Percentiles rank a stretch among this genome's conserved stretches.
These are phyloP conservation scores for Murraya koenigii DNA, from an alignment of 345 rosid species.

Conservation along the genomic window DNA sequence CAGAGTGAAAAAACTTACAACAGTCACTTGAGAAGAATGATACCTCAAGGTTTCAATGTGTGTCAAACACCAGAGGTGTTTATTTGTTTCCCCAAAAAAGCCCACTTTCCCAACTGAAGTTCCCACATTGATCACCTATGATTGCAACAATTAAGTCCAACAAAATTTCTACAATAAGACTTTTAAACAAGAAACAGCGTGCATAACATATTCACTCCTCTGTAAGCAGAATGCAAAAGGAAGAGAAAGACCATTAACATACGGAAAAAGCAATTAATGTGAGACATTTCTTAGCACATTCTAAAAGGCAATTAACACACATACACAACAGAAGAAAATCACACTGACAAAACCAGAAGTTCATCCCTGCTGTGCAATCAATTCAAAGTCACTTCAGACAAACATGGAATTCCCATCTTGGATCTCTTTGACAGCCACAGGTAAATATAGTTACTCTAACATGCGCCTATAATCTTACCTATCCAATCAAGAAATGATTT, in stretches of 20 bases:
- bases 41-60: conserved; percentile 92
- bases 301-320: background rate
- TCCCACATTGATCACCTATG: conserved; percentile 87
- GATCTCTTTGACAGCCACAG: no score
- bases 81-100: conserved; percentile 56
- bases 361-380: background rate
- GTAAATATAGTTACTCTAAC: background rate
- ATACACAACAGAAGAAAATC: background rate
- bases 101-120: conserved; percentile 88
- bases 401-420: background rate
- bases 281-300: background rate
- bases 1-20: background rate
- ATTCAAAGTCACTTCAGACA: background rate
- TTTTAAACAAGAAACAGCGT: background rate
- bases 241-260: background rate
- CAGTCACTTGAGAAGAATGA: background rate
- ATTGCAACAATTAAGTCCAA: conserved; percentile 3
- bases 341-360: background rate
- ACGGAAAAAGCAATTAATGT: background rate
- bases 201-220: background rate
- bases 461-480: background rate
- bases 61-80: conserved; percentile 92
- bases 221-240: background rate
- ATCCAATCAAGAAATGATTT: background rate
- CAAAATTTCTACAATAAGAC: background rate